Base-by-base conservation (phyloP, 176 grass and related monocot species). In the Hyparrhenia diplandra region DNA sequence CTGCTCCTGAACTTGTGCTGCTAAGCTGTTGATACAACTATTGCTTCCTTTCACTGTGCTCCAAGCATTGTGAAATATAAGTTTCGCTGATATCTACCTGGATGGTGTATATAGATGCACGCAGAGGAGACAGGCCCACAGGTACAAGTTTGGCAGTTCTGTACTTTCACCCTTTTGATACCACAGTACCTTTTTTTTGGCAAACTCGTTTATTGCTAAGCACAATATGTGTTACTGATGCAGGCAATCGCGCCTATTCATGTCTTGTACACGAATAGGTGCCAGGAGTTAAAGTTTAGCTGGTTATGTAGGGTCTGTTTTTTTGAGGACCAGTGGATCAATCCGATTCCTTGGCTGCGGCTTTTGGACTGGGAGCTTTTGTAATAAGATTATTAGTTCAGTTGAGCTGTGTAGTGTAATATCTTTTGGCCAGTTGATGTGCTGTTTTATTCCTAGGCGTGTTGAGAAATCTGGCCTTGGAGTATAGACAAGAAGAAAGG, bases 1-100 rank as follows among this genome's bases (percentile, higher is more conserved):
- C 7, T 81, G 40, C 71, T 35, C 63, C 63, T 85, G 41, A 55
- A 57, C 69, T 42, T 66, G 16, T 71, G 55, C 77, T 47, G 71
- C 21, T 28, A 27, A 72, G 72, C 66, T 70, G 55, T 37, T 28
- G n/a, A 71, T 71, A 27, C 60, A 45, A 32, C 43, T 17, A 18
- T 45, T 21, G 75, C 16, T 78, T 63, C 10, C 11, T 64, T 61
- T 47, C 39, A 32, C 17, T 10, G 10, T 81, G 23, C 8, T 61
- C 18, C 36, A 32, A 47, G 71, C 60, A 60, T 68, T 81, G 63
- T 21, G 17, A 60, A 81, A 69, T 76, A 28, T 37, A 43, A 41
- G 51, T 75, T 74, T 28, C 25, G 10, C 51, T 68, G 83, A 78
- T 71, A 55, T 60, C 37, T 67, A 66, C 3, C 16, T 59, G 45